phyloP scores from a whole-genome alignment of 2,329 filamentous ascomycete genomes.

The Xylariaceae sp. region DNA sequence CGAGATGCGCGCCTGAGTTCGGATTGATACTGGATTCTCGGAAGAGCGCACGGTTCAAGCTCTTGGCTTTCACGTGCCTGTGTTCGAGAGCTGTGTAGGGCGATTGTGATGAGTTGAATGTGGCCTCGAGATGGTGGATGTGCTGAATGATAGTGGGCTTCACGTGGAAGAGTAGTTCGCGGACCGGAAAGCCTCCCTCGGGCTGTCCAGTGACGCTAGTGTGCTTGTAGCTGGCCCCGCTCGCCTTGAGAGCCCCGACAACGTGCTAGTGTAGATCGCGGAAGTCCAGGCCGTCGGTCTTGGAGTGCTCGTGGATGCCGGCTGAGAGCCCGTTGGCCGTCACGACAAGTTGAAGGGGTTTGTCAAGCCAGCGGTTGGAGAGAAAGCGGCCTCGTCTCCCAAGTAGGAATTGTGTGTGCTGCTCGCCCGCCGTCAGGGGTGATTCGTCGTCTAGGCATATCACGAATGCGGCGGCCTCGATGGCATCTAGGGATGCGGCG shows the following conservation, averaged over 20 bases:
- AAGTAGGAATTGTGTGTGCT: constrained; percentile 21
- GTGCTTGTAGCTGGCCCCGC: no score
- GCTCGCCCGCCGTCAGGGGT: constrained; percentile 10
- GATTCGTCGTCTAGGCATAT: constrained; percentile 28
- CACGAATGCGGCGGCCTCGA: constrained; percentile 25
- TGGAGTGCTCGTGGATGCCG: constrained; percentile 26
- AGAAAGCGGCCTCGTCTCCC: constrained; percentile 15
- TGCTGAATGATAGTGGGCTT: no score
- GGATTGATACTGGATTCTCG: constrained; percentile 7
- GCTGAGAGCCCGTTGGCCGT: constrained; percentile 27
- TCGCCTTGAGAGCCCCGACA: no score
- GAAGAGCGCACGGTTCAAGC: constrained; percentile 13
- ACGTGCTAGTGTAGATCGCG: constrained; percentile 21
- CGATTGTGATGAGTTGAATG: background rate
- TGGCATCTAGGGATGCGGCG: constrained; percentile 3
- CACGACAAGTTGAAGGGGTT: constrained; percentile 23
- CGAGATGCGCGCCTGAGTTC: constrained; percentile 25
- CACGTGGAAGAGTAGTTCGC: no score
- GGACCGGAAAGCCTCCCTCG: no score
- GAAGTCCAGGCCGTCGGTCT: constrained; percentile 26
- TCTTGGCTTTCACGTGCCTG: background rate
- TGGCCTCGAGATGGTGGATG: background rate
- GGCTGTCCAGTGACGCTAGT: no score
- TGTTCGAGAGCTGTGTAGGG: constrained; percentile 19
- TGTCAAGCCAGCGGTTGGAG: constrained; percentile 29